Percentiles rank a stretch among this genome's conserved stretches.
These are phyloP conservation scores for Prunus dulcis DNA, from an alignment of 306 rosid genomes.

Conservation along the genomic window DNA sequence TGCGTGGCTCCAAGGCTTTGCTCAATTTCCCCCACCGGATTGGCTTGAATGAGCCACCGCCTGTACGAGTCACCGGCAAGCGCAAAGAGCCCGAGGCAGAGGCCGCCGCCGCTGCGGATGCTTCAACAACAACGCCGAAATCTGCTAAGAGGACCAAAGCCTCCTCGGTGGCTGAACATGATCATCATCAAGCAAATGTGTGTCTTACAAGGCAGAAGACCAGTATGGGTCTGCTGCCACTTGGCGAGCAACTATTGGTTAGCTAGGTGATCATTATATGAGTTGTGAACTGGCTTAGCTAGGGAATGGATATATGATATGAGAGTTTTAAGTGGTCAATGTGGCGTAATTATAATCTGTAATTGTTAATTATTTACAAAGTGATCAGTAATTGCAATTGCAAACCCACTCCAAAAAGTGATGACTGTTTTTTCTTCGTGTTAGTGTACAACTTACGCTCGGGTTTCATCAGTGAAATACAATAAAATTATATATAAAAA, in stretches of 20 bases:
- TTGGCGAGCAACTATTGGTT: conserved; percentile 24
- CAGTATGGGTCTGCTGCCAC: conserved; percentile 2
- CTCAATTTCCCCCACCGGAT: conserved; percentile 56
- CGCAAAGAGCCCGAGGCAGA: conserved; percentile 23
- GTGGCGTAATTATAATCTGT: background rate
- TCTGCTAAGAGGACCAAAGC: conserved; percentile 23
- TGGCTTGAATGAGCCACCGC: conserved; percentile 47
- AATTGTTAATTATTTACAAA: background rate
- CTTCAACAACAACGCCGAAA: background rate
- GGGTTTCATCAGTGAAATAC: background rate
- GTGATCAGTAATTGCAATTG: background rate
- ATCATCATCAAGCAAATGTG: background rate
- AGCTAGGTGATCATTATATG: background rate
- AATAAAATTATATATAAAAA: background rate
- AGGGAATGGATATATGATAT: background rate
- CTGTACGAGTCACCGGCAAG: conserved; percentile 42
- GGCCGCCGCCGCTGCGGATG: background rate
- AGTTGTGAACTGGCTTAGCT: background rate
- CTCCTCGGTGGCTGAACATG: background rate
- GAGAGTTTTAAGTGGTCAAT: background rate
- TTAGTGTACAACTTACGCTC: background rate
- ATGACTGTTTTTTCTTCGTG: background rate
- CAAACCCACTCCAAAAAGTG: background rate
- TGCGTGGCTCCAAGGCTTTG: conserved; percentile 59
- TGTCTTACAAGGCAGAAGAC: background rate